These are phyloP conservation scores for Brassica napus DNA, from an alignment of 345 rosid species.

Conservation along the genomic window Da-Ae NC_063435.1:13029501-13030000, in stretches of 20 bases:
- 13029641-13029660: no score
- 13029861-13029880: no score
- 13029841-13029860: constrained; percentile 71
- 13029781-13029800: constrained; percentile 91
- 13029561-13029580: no score
- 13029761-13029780: constrained; percentile 93
- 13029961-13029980: constrained; percentile 66
- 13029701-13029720: no score
- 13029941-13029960: constrained; percentile 53
- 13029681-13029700: no score
- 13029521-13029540: no score
- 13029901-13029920: constrained; percentile 51
- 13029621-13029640: constrained; percentile 74
- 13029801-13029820: constrained; percentile 81
- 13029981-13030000: constrained; percentile 40
- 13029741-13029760: constrained; percentile 93
- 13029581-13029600: background rate
- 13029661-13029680: no score
- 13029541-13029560: no score
- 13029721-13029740: constrained; percentile 45
- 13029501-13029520: no score
- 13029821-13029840: constrained; percentile 85
- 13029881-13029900: background rate
- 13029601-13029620: constrained; percentile 96
- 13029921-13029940: constrained; percentile 69